Percentiles rank a stretch among this genome's conserved stretches.
These are phyloP conservation scores for Sorghum bicolor DNA, from an alignment of 176 grass and related monocot species.

Conservation along the genomic window Sorghum_bicolor_NCBIv3 NC_012871.2:70646501-70647000, in stretches of 20 bases:
- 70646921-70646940: not conserved
- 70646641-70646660: not conserved
- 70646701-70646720: slow-evolving; percentile 36
- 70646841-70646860: slow-evolving; percentile 26
- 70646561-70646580: slow-evolving; percentile 14
- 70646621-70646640: not conserved
- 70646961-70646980: not conserved
- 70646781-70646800: slow-evolving; percentile 46
- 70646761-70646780: not conserved
- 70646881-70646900: slow-evolving; percentile 13
- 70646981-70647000: not conserved
- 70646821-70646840: slow-evolving; percentile 21
- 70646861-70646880: slow-evolving; percentile 44
- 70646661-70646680: slow-evolving; percentile 28
- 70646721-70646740: slow-evolving; percentile 3
- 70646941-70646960: not conserved
- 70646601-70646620: slow-evolving; percentile 24
- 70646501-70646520: slow-evolving; percentile 31
- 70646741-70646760: slow-evolving; percentile 8
- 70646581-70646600: slow-evolving; percentile 32
- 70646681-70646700: slow-evolving; percentile 20
- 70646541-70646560: slow-evolving; percentile 34
- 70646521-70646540: slow-evolving; percentile 44
- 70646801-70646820: slow-evolving; percentile 29
- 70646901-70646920: slow-evolving; percentile 4